Evolutionary conservation across 1,284 basidiomycete species (phyloP).

Genomic region (Papiliotrema fonsecae): DNA sequence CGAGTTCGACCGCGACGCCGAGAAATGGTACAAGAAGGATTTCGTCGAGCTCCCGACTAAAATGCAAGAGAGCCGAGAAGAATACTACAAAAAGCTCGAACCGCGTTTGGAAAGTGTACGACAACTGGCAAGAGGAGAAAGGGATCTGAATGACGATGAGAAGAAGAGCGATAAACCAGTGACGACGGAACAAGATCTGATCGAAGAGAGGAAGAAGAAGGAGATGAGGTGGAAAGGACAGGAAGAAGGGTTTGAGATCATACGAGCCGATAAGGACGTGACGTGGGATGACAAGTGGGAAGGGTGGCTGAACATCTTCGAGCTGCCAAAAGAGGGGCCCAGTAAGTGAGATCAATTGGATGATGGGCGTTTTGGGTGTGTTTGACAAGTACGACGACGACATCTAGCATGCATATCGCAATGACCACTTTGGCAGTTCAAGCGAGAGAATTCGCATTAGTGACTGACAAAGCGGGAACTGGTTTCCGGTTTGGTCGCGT

Average conservation of each 20-base stretch:
- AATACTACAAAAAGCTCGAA: constrained; percentile 72
- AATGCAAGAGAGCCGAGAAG: constrained; percentile 63
- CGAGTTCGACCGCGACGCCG: constrained; percentile 66
- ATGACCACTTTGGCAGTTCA: too few relatives aligned
- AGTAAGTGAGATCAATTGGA: not conserved
- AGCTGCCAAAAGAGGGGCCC: constrained; percentile 6
- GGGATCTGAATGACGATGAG: constrained; percentile 85
- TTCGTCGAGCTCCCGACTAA: constrained; percentile 58
- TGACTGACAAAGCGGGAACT: too few relatives aligned
- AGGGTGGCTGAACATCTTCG: constrained; percentile 62
- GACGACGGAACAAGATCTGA: constrained; percentile 78
- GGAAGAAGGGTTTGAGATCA: constrained; percentile 68
- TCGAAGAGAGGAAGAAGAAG: constrained; percentile 75
- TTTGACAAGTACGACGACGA: too few relatives aligned
- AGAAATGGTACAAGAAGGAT: constrained; percentile 65
- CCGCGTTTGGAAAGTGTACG: constrained; percentile 69
- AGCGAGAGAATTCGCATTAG: too few relatives aligned
- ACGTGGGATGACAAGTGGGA: constrained; percentile 73
- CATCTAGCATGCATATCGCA: not conserved
- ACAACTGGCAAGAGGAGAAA: constrained; percentile 65
- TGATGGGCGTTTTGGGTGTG: not conserved
- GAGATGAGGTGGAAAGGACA: constrained; percentile 78
- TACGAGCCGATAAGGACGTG: constrained; percentile 60
- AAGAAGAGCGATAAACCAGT: constrained; percentile 62
- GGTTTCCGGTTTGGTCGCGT: too few relatives aligned